Conservation (phyloP, 164 flowering plant genomes). For the Pachysandra terminalis region DNA sequence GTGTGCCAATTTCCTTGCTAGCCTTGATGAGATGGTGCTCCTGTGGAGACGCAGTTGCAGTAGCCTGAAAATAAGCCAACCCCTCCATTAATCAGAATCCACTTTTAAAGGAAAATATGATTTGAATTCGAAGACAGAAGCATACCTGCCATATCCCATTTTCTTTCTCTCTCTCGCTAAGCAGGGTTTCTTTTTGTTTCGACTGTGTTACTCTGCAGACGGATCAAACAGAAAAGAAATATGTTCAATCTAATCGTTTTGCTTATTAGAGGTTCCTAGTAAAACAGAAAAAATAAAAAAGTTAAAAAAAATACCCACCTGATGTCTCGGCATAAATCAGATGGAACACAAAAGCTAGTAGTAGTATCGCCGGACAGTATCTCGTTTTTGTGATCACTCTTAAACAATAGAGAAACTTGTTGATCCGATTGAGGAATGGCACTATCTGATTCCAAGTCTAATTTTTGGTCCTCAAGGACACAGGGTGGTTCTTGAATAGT, state of each 20-base stretch:
- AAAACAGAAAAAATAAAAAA: too few relatives aligned
- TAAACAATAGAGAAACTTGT: conserved; percentile 8
- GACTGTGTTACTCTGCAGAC: conserved; percentile 22
- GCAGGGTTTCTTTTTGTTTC: conserved; percentile 10
- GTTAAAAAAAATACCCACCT: conserved; percentile 13
- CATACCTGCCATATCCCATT: conserved; percentile 28
- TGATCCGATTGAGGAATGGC: conserved; percentile 17
- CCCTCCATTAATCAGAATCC: neutral
- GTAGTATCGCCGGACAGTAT: conserved; percentile 3
- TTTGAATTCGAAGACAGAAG: conserved; percentile 6
- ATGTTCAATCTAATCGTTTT: neutral
- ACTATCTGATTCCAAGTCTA: conserved; percentile 10
- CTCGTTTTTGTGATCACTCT: conserved; percentile 11
- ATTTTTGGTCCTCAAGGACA: conserved; percentile 4
- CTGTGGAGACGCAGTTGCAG: conserved; percentile 7
- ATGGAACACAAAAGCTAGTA: conserved; percentile 4
- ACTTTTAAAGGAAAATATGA: neutral
- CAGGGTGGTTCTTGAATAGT: conserved; percentile 13
- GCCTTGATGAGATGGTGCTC: conserved; percentile 18
- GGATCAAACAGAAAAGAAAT: conserved; percentile 3
- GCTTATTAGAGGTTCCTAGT: neutral
- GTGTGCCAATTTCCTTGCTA: conserved; percentile 15
- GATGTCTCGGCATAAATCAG: conserved; percentile 12
- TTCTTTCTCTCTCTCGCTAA: conserved; percentile 19
- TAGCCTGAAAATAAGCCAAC: conserved; percentile 19